Evolutionary conservation across 192 early-diverging fungal genomes (phyloP), one percentile per base, ranked within the genome.

Genomic region (Coemansia sp.): DNA sequence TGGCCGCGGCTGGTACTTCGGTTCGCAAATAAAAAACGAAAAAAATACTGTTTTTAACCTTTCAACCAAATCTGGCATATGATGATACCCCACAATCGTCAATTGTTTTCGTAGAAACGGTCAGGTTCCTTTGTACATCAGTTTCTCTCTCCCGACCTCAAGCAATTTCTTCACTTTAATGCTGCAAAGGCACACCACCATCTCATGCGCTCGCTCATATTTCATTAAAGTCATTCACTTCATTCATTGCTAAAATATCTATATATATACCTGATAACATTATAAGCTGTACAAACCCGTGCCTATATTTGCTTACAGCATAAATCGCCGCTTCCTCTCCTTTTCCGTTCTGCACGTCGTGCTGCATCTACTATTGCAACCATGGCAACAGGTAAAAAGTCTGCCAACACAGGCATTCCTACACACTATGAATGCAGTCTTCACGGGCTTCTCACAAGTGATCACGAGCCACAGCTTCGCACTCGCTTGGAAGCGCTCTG

Each of bases 401-500:
- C 68, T 40, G 40, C 69, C n/a, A 70, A 69, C 7, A 28, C 63
- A 2, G 54, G 61, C 63, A 38, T 74, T 18, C 69, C 81, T 20
- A 76, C 77, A 29, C 74, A 73, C 48, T 84, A 79, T 69, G 85
- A 87, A 63, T 89, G 86, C 73, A 84, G 82, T 34, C 72, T 89
- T 7, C 76, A 89, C 66, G 87, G 85, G 7, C 63, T 81, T 14
- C 64, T 87, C 33, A 60, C 82, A 11, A 70, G 80, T 30, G 48
- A 73, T 48, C 71, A 73, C 60, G 73, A 86, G 63, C 73, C 76
- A 7, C 76, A 79, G 64, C 73, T 93, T 20, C 69, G 89, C 31
- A 87, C 90, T 30, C 84, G 90, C 5, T 70, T 93, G 14, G 76
- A 85, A 8, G 89, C 88, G 8, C 76, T 93, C 7, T 89, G 87